phyloP scores from a whole-genome alignment of 225 moss, liverwort and hornwort genomes.

The Antitrichia curtipendula region DNA sequence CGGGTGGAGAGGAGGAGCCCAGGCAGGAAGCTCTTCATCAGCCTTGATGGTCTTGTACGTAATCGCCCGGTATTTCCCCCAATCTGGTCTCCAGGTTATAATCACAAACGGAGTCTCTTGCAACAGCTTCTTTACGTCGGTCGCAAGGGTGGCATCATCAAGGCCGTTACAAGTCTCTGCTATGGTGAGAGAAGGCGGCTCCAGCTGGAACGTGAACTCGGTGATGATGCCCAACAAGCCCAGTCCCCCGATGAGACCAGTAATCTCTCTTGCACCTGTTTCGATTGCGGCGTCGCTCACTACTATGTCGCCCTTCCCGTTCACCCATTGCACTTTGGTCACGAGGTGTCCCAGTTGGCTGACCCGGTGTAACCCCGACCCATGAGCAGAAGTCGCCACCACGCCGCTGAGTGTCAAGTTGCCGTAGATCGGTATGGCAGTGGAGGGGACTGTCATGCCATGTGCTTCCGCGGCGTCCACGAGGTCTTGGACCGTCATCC shows the following conservation, averaged over 20 bases:
- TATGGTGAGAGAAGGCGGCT: neutral
- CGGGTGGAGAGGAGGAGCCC: neutral
- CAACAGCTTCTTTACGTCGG: conserved; percentile 13
- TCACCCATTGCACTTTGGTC: conserved; percentile 24
- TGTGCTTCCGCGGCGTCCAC: neutral
- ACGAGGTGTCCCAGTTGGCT: conserved; percentile 12
- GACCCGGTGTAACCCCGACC: conserved; percentile 9
- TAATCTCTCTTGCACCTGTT: conserved; percentile 9
- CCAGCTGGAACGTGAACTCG: conserved; percentile 26
- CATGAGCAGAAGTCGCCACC: conserved; percentile 20
- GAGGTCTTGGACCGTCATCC: conserved; percentile 1
- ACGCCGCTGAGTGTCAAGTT: conserved; percentile 36
- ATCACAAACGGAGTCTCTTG: conserved; percentile 19
- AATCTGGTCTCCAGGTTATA: neutral
- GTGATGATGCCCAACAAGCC: conserved; percentile 26
- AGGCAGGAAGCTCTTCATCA: neutral
- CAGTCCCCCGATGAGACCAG: conserved; percentile 22
- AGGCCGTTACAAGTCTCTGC: neutral
- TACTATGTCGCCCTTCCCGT: conserved; percentile 17
- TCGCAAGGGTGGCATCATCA: conserved; percentile 18
- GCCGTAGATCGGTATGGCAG: neutral
- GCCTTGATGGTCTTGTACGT: neutral
- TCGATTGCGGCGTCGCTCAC: conserved; percentile 2
- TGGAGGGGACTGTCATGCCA: neutral
- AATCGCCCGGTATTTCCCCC: neutral